Evolutionary conservation across 805 yeast genomes (phyloP), one percentile per base, ranked within the genome.

Genomic region (Ogataea parapolymorpha): DNA sequence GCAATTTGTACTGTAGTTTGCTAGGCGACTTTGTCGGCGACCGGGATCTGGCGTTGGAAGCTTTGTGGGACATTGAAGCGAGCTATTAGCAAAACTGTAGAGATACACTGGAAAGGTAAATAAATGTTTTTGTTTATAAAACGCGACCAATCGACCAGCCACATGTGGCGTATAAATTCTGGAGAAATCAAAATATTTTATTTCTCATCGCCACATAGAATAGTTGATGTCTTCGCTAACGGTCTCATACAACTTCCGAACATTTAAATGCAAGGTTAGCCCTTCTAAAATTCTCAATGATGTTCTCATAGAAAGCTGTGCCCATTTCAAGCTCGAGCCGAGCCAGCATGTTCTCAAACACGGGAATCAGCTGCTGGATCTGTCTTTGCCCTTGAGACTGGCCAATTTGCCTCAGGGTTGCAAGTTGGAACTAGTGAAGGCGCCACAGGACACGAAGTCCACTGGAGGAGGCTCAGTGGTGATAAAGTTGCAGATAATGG

Each of bases 361-460:
- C 41, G 64, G 66, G 5, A 60, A 54, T 25, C 55, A 53, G 1
- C 49, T 51, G 6, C 38, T 74, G 15, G 65, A 71, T 5, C 46
- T 63, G 12, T 63, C 68, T 26, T 43, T 73, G 25, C 78, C 79
- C 1, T 54, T 69, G 45, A 59, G 78, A 42, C 50, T 73, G 13
- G 50, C 68, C 12, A 67, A 68, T 37, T 46, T 75, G 14, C 72
- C 77, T 2, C 56, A 64, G 5, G 79, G 79, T 10, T 68, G 66
- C 13, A 74, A 70, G 32, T 41, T 75, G 26, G 55, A 56, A 6
- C 46, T 72, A 31, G 37, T 32, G 3, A 42, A 39, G 22, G 24
- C 30, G 13, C 32, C 41, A 5, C 12, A 6, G 22, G 33, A 25
- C 4, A 29, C 25, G 8, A 5, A 26, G 17, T 16, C 37, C 7